Evolutionary conservation across 352 stramenopile species (phyloP).

Genomic region (Phytophthora nicotianae): DNA sequence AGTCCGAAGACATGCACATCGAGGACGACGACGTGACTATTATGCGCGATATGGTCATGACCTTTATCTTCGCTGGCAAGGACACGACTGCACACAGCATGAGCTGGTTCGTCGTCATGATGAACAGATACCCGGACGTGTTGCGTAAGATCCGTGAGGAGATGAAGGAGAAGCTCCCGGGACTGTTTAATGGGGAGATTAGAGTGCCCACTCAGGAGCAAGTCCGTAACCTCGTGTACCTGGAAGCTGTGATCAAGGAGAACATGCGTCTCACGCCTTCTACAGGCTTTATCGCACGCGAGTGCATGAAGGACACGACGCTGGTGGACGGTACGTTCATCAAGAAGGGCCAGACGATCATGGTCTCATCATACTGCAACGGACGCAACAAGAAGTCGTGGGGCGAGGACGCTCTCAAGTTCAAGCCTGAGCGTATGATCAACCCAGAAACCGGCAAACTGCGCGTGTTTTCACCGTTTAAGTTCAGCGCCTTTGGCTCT

Average conservation of each 20-base stretch:
- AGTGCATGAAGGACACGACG: conserved; percentile 41
- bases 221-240: conserved; percentile 57
- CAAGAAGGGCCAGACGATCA: conserved; percentile 29
- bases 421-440: conserved; percentile 72
- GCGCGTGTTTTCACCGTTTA: conserved; percentile 27
- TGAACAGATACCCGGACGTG: conserved; percentile 58
- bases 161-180: conserved; percentile 48
- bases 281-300: conserved; percentile 59
- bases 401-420: conserved; percentile 54
- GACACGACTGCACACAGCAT: conserved; percentile 76
- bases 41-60: conserved; percentile 77
- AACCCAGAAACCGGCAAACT: conserved; percentile 45
- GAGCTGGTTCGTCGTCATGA: conserved; percentile 75
- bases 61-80: conserved; percentile 75
- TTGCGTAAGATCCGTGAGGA: conserved; percentile 60
- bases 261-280: conserved; percentile 71
- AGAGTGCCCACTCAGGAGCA: conserved; percentile 45
- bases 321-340: conserved; percentile 37
- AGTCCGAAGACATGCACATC: conserved; percentile 31
- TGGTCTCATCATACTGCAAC: conserved; percentile 41
- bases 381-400: conserved; percentile 43
- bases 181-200: conserved; percentile 30
- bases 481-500: conserved; percentile 49
- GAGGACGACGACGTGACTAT: conserved; percentile 42
- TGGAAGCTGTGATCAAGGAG: conserved; percentile 66